Evolutionary conservation across 495 filamentous ascomycete genomes (phyloP), one percentile per base, ranked within the genome.

Genomic region (Friedmanniomyces endolithicus): DNA sequence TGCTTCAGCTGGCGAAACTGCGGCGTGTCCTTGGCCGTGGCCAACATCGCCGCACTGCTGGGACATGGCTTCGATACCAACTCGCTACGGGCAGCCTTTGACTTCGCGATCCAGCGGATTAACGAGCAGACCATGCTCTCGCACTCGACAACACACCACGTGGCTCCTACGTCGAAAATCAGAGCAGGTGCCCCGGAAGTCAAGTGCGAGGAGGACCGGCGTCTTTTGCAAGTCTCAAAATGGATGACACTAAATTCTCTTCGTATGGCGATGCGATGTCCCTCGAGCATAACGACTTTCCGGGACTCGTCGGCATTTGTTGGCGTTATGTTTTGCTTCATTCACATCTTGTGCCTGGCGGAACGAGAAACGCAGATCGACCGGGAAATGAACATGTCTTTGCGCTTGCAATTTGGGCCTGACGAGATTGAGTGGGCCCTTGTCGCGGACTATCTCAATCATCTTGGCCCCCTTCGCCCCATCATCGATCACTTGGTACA

Each of bases 341-440:
- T 94, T 64, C 64, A 87, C 8, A 78, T 74, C 67, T 75, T 82
- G 56, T 63, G 84, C 27, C 71, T 75, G 11, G 71, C 74, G 20
- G 71, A 71, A 0, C 64, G 67, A 22, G 78, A 79, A 19, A 76
- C 82, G 64, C 8, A 8, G 14, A 11, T 6, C 14, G 27, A 35
- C 6, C 27, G 25, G 14, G 65, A 65, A 27, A 64, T 70, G 48
- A 50, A 19, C 43, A 9, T 44, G 65, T 61, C 57, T 48, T 64
- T 58, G 22, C 46, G 9, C 46, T 40, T 40, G 17, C 19, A 17
- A 7, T 20, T 44, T 22, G 27, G 39, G 11, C 39, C 84, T 14
- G 75, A 79, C 56, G 65, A 75, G 17, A 76, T 92, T 46, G 86
- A 86, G 0, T 94, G 87, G 88, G 67, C 69, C 27, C 59, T 73